phyloP scores from a whole-genome alignment of 2,329 filamentous ascomycete genomes.

The Neofusicoccum sp. region DNA sequence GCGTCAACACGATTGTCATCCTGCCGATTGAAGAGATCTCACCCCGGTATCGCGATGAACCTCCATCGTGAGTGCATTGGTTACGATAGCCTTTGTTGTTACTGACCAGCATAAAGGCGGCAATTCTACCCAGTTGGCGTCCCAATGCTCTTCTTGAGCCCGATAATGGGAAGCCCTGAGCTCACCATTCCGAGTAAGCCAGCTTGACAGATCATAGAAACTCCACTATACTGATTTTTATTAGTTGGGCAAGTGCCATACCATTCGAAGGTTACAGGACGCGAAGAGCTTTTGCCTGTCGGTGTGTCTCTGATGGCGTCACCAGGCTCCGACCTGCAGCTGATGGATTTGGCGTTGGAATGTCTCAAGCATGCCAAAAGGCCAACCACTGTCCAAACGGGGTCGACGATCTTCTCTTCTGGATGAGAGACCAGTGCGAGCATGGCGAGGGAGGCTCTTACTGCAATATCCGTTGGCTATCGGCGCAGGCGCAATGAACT shows the following conservation, averaged over 20 bases:
- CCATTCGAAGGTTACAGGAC: constrained; percentile 4
- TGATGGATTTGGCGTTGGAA: not conserved
- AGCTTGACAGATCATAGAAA: not conserved
- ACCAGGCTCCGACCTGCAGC: constrained; percentile 2
- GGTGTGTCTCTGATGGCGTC: constrained; percentile 10
- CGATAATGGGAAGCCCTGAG: constrained; percentile 14
- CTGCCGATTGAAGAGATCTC: constrained; percentile 22
- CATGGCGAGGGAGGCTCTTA: no score
- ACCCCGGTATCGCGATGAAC: constrained; percentile 22
- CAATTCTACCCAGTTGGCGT: constrained; percentile 6
- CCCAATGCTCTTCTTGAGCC: constrained; percentile 6
- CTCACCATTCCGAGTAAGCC: constrained; percentile 17
- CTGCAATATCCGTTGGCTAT: no score
- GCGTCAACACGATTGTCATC: constrained; percentile 18
- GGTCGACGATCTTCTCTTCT: not conserved
- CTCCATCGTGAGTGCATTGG: not conserved
- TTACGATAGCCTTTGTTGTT: no score
- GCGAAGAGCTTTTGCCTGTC: constrained; percentile 7
- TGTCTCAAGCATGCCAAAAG: not conserved
- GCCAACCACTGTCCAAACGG: not conserved
- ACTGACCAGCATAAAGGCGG: no score
- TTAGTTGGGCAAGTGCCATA: not conserved
- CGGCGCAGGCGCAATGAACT: no score
- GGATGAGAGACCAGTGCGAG: not conserved
- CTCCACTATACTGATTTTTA: not conserved